Evolutionary conservation across 768 basidiomycete genomes (phyloP).

Genomic region (Sutorius australiensis): DNA sequence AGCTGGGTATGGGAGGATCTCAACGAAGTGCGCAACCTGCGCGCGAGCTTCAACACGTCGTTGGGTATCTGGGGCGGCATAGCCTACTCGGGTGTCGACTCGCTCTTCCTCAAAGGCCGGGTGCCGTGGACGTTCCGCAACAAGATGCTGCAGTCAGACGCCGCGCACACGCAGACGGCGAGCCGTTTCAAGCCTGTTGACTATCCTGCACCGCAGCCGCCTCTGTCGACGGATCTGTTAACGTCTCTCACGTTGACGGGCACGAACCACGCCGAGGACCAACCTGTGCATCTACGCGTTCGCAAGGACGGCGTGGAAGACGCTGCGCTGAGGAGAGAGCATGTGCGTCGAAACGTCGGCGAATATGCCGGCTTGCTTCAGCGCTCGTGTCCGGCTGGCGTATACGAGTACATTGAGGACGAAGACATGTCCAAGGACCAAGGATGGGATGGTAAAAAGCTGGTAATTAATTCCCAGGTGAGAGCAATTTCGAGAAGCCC

Average conservation of each 20-base stretch:
- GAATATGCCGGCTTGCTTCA: conserved; percentile 88
- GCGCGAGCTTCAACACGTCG: conserved; percentile 79
- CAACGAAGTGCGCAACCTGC: conserved; percentile 84
- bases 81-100: conserved; percentile 84
- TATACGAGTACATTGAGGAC: conserved; percentile 92
- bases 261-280: conserved; percentile 97
- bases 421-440: conserved; percentile 47
- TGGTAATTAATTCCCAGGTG: conserved; percentile 96
- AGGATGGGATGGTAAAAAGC: conserved; percentile 76
- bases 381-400: conserved; percentile 88
- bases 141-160: conserved; percentile 49
- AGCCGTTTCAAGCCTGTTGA: conserved; percentile 66
- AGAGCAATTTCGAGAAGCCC: conserved; percentile 12
- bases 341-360: conserved; percentile 70
- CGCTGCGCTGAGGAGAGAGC: conserved; percentile 46
- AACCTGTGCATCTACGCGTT: conserved; percentile 84
- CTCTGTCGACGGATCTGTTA: conserved; percentile 89
- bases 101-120: conserved; percentile 76
- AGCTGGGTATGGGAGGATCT: conserved; percentile 89
- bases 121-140: conserved; percentile 93
- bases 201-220: conserved; percentile 85
- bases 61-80: conserved; percentile 88
- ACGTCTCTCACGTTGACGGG: conserved; percentile 87
- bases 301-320: conserved; percentile 41
- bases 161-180: conserved; percentile 67